Evolutionary conservation across 768 basidiomycete species (phyloP), one percentile per base, ranked within the genome.

Genomic region (Hydnum rufescens): DNA sequence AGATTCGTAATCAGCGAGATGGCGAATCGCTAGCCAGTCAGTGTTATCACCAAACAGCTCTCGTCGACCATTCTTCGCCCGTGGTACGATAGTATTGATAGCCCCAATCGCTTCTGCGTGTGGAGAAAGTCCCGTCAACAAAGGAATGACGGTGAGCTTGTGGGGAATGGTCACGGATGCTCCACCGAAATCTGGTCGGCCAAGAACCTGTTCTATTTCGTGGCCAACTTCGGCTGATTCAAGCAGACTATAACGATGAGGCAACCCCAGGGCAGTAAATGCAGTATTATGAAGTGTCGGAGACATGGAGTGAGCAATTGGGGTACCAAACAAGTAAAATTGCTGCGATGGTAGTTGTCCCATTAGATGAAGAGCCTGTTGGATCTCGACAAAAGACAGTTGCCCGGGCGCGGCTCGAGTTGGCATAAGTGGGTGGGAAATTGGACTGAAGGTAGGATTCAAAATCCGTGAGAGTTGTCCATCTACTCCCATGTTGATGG

Each of bases 151-250:
- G 55, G 87, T 83, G 34, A 93, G 69, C 66, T 99, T 99, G 71
- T 81, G 80, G 1, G 95, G 95, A 57, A 97, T 96, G 19, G 95
- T 99, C 26, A 97, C 89, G 3, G 85, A 88, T 16, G 90, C 95
- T 0, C 95, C 95, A 4, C 95, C 93, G 62, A 97, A 97, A 44
- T 78, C 75, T 1, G 76, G 72, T 3, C 74, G 68, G 1, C 69
- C 64, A 19, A 96, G 70, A 2, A 77, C 71, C 2, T 71, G 65
- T 62, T 74, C 74, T 60, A 93, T 70, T 57, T 75, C 72, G 13
- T 79, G 74, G 36, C 76, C 74, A 3, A 92, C 74, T 4, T 70
- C 63, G 3, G 68, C 62, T 0, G 84, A 82, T 67, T 97, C 87
- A 31, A 86, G 67, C n/a, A 84, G 68, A 26, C 69, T 71, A 63